Evolutionary conservation across 768 basidiomycete species (phyloP).

Genomic region (Podaxis sp.): DNA sequence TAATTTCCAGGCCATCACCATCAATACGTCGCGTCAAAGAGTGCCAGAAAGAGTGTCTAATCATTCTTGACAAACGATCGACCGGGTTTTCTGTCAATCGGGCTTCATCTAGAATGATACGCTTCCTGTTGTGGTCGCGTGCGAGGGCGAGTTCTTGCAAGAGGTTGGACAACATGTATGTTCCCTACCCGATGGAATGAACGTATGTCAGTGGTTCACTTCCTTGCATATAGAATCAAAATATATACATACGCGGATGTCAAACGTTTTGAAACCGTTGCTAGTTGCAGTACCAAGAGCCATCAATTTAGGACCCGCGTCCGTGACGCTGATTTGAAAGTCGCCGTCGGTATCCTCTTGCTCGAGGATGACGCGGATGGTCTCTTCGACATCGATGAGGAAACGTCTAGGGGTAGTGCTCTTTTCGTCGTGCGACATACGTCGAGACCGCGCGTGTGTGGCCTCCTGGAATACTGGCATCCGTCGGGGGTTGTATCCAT

Average conservation of each 20-base stretch:
- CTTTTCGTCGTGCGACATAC: conserved; percentile 94
- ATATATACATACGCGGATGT: conserved; percentile 69
- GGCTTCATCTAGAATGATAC: conserved; percentile 98
- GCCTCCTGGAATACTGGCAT: conserved; percentile 77
- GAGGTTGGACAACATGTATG: conserved; percentile 99
- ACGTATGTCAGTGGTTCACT: not conserved
- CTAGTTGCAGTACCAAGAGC: conserved; percentile 94
- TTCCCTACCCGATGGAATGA: conserved; percentile 56
- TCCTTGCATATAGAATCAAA: too few species aligned
- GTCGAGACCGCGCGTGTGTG: conserved; percentile 65
- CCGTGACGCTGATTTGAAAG: conserved; percentile 94
- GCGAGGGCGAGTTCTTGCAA: conserved; percentile 98
- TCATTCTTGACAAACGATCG: conserved; percentile 95
- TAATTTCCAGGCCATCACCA: conserved; percentile 94
- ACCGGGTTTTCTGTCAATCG: conserved; percentile 97
- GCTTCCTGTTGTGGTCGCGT: conserved; percentile 90
- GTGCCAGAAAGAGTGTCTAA: conserved; percentile 97
- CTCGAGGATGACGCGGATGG: conserved; percentile 92
- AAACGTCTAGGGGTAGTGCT: conserved; percentile 82
- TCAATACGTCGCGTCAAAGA: conserved; percentile 95
- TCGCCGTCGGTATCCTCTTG: conserved; percentile 98
- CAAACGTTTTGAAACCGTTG: conserved; percentile 97
- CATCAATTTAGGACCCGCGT: conserved; percentile 96
- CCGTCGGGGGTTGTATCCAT: conserved; percentile 70
- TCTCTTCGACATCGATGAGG: conserved; percentile 97